Evolutionary conservation across 805 yeast species (phyloP).

Genomic region (Hanseniaspora jakobsenii): DNA sequence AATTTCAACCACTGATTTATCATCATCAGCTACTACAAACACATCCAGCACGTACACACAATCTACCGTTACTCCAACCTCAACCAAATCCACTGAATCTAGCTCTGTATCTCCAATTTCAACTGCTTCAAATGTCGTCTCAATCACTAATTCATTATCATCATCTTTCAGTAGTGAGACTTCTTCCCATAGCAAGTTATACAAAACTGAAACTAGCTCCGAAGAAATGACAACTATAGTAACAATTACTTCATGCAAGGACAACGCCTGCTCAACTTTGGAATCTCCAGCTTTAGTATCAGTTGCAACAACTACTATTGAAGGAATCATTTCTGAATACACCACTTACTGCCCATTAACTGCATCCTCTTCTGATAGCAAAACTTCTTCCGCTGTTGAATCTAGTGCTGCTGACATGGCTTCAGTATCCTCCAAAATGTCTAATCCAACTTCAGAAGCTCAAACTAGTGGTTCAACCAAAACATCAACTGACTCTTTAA

Average conservation of each 20-base stretch:
- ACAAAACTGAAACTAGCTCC: slow-evolving; percentile 21
- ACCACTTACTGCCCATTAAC: slow-evolving; percentile 29
- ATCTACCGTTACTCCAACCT: slow-evolving; percentile 22
- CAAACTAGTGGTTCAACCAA: not conserved
- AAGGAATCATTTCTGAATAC: slow-evolving; percentile 29
- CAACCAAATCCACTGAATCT: slow-evolving; percentile 21
- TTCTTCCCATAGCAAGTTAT: no score
- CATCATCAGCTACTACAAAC: slow-evolving; percentile 4
- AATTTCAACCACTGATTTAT: not conserved
- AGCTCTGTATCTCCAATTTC: slow-evolving; percentile 26
- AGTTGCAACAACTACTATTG: slow-evolving; percentile 27
- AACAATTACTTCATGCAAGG: slow-evolving; percentile 29
- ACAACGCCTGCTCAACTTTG: slow-evolving; percentile 26
- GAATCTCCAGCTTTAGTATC: slow-evolving; percentile 29
- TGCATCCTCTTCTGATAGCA: slow-evolving; percentile 17
- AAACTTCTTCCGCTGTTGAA: not conserved
- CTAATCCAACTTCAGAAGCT: not conserved
- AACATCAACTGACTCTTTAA: not conserved
- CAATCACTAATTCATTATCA: no score
- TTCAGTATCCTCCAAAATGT: slow-evolving; percentile 36
- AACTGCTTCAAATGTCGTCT: no score
- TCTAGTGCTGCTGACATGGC: not conserved
- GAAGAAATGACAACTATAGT: slow-evolving; percentile 26
- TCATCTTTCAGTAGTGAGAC: no score
- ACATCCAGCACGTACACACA: slow-evolving; percentile 18